These are phyloP conservation scores for Rugosomyces carneus DNA, from an alignment of 1,284 basidiomycete genomes.

Conservation along the genomic window DNA sequence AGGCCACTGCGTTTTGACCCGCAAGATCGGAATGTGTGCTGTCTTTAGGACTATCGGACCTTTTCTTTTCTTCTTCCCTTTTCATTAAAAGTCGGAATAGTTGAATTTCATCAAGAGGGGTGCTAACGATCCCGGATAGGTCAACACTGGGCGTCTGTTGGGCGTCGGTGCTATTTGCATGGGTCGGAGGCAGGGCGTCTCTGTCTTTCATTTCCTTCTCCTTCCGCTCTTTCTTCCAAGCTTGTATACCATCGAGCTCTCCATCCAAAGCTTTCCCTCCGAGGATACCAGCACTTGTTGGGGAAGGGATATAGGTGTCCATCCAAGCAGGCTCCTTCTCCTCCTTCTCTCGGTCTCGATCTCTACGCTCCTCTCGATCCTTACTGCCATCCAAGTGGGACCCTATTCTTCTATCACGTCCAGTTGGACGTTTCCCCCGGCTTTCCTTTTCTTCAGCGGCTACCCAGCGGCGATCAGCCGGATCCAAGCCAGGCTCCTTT, in stretches of 20 bases:
- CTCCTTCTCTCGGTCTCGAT: conserved; percentile 40
- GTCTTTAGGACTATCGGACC: conserved; percentile 26
- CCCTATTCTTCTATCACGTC: conserved; percentile 51
- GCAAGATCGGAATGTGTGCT: neutral
- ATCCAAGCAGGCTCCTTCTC: conserved; percentile 90
- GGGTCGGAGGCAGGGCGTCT: conserved; percentile 15
- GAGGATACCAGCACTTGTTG: conserved; percentile 52
- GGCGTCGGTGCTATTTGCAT: neutral
- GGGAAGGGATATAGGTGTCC: conserved; percentile 74
- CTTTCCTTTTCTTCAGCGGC: conserved; percentile 58
- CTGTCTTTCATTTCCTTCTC: conserved; percentile 67
- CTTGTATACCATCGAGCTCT: conserved; percentile 81
- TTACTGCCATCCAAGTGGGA: conserved; percentile 46
- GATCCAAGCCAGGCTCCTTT: conserved; percentile 38
- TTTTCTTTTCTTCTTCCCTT: conserved; percentile 69
- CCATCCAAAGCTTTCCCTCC: conserved; percentile 56
- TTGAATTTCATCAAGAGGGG: conserved; percentile 75
- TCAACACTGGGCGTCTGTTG: conserved; percentile 3
- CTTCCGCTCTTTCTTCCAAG: conserved; percentile 84
- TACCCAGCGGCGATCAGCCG: conserved; percentile 49
- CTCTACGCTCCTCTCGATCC: conserved; percentile 45
- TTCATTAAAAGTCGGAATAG: conserved; percentile 84
- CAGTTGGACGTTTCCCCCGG: conserved; percentile 49
- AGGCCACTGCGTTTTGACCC: neutral
- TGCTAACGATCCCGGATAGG: conserved; percentile 24